Conservation (phyloP, 306 rosid genomes). For the Sindora glabra region DNA sequence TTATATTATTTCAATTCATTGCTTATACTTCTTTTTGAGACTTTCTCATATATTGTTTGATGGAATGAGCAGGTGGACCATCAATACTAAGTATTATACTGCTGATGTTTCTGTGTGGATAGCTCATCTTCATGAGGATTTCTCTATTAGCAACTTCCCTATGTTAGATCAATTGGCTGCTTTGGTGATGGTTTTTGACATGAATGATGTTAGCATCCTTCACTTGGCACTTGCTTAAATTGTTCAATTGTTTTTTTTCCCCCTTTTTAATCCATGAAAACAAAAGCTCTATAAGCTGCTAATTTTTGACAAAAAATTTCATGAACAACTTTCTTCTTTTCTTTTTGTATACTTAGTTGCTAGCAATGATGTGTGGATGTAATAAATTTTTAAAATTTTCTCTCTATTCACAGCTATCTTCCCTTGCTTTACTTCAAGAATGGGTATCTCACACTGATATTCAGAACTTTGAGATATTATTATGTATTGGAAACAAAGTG, state of each 20-base stretch:
- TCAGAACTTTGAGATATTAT: constrained; percentile 57
- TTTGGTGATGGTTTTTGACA: constrained; percentile 78
- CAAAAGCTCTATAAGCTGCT: background rate
- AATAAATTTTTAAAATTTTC: background rate
- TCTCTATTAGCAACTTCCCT: constrained; percentile 44
- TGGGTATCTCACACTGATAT: constrained; percentile 67
- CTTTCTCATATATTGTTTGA: background rate
- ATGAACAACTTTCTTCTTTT: constrained; percentile 3
- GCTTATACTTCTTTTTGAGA: background rate
- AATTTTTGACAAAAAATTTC: background rate
- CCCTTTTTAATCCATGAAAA: background rate
- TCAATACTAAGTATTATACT: constrained; percentile 64
- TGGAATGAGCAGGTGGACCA: constrained; percentile 58
- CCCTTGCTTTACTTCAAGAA: constrained; percentile 50
- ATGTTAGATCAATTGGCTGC: constrained; percentile 45
- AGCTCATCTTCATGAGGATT: constrained; percentile 60
- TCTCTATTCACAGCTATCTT: constrained; percentile 47
- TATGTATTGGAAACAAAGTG: constrained; percentile 89
- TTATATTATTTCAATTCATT: background rate
- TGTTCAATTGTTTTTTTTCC: background rate
- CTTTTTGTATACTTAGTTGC: background rate
- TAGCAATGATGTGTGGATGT: background rate
- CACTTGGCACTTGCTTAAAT: background rate
- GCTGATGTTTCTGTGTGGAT: constrained; percentile 76
- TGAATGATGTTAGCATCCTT: constrained; percentile 57